Evolutionary conservation across 768 basidiomycete genomes (phyloP).

Genomic region (Termitomyces sp.): DNA sequence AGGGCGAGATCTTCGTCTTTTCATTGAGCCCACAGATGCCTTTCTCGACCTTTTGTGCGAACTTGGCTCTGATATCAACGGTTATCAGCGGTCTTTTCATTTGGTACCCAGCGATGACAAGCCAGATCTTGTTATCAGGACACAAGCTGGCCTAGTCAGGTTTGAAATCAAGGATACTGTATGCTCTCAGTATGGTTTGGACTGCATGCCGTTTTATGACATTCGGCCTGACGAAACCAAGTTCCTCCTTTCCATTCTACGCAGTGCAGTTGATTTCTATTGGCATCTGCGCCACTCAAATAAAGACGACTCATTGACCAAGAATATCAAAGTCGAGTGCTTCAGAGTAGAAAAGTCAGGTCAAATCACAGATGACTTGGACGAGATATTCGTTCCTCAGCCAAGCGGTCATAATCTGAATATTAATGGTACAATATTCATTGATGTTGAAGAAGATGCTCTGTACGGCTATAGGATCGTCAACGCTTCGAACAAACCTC

Average conservation of each 20-base stretch:
- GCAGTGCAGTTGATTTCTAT: constrained; percentile 2
- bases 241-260: not conserved
- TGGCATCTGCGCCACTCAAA: not conserved
- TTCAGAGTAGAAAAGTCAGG: not conserved
- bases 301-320: not conserved
- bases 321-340: not conserved
- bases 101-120: not conserved
- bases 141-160: not conserved
- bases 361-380: not conserved
- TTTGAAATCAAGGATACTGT: not conserved
- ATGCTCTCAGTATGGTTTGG: not conserved
- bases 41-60: not conserved
- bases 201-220: not conserved
- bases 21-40: not conserved
- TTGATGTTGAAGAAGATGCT: not conserved
- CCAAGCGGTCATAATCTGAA: not conserved
- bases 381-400: not conserved
- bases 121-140: not conserved
- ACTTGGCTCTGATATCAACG: not conserved
- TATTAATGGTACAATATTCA: not conserved
- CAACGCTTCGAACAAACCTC: not conserved
- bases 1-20: not conserved
- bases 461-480: not conserved
- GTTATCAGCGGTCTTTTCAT: not conserved
- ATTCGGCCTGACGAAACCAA: not conserved